Percentiles rank a stretch among this genome's conserved stretches.
Conservation (phyloP, 2,329 filamentous ascomycete species). For the Fusarium falciforme region DNA sequence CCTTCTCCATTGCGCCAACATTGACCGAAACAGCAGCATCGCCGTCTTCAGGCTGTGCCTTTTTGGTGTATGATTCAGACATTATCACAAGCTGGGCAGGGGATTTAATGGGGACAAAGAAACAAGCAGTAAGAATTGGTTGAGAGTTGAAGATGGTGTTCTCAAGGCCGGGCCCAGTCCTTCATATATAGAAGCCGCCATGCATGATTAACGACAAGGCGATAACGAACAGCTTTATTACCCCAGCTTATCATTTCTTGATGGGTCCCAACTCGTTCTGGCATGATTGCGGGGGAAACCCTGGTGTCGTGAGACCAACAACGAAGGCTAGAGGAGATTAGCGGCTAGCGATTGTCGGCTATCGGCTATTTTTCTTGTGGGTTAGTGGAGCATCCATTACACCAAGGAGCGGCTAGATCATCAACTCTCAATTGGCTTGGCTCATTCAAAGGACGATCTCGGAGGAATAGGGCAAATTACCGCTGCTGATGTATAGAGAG, state of each 20-base stretch:
- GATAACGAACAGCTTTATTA: background rate
- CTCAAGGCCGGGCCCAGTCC: background rate
- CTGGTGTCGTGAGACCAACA: background rate
- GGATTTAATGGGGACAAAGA: background rate
- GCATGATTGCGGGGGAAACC: background rate
- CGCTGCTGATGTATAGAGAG: background rate
- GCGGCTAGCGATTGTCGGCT: background rate
- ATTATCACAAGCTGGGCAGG: background rate
- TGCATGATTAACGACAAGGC: background rate
- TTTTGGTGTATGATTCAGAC: background rate
- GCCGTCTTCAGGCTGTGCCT: background rate
- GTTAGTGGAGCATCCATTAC: background rate
- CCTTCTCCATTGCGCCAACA: background rate
- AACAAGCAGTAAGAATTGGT: background rate
- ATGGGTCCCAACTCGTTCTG: background rate
- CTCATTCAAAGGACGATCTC: background rate
- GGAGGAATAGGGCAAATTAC: background rate
- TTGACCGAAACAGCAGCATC: background rate
- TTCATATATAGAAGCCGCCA: background rate
- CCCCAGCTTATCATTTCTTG: background rate
- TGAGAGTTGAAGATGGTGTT: background rate
- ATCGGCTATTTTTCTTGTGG: background rate
- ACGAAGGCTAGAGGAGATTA: background rate
- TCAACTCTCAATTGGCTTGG: background rate
- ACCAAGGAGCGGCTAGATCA: background rate